Evolutionary conservation across 352 stramenopile genomes (phyloP).

Genomic region (Globisporangium iwayamae): DNA sequence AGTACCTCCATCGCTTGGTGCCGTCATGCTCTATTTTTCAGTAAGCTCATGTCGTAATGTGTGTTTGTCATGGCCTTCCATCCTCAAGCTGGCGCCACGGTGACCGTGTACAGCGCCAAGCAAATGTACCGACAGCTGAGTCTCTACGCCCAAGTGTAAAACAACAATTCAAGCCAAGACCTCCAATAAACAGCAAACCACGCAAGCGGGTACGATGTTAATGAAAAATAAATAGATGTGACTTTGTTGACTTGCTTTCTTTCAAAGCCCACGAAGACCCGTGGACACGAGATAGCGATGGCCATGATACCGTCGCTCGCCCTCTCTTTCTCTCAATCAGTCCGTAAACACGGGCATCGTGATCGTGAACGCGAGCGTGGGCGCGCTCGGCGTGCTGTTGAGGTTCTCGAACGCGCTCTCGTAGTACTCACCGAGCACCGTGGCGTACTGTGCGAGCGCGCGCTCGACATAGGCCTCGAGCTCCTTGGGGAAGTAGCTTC

Average conservation of each 20-base stretch:
- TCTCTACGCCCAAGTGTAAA: constrained; percentile 62
- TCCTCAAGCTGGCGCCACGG: constrained; percentile 51
- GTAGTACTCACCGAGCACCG: constrained; percentile 84
- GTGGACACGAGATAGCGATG: not conserved
- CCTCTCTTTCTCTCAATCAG: constrained; percentile 16
- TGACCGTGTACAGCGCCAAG: constrained; percentile 69
- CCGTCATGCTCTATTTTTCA: not conserved
- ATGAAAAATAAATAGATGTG: constrained; percentile 11
- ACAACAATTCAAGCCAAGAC: constrained; percentile 1
- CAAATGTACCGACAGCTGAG: constrained; percentile 78
- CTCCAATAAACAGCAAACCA: not conserved
- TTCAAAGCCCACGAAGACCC: not conserved
- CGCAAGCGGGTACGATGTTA: not conserved
- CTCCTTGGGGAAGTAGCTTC: constrained; percentile 52
- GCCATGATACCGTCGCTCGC: not conserved
- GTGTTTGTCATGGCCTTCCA: constrained; percentile 13
- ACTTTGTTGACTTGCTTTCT: not conserved
- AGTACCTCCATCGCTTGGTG: not conserved
- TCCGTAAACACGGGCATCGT: constrained; percentile 65
- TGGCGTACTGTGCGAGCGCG: constrained; percentile 68
- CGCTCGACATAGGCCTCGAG: constrained; percentile 76
- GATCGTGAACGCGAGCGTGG: constrained; percentile 82
- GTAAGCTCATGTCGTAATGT: not conserved
- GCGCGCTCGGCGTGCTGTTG: constrained; percentile 41
- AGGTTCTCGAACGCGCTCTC: constrained; percentile 58